Conservation (phyloP, 225 moss, liverwort and hornwort genomes). For the Asterella californica region DNA sequence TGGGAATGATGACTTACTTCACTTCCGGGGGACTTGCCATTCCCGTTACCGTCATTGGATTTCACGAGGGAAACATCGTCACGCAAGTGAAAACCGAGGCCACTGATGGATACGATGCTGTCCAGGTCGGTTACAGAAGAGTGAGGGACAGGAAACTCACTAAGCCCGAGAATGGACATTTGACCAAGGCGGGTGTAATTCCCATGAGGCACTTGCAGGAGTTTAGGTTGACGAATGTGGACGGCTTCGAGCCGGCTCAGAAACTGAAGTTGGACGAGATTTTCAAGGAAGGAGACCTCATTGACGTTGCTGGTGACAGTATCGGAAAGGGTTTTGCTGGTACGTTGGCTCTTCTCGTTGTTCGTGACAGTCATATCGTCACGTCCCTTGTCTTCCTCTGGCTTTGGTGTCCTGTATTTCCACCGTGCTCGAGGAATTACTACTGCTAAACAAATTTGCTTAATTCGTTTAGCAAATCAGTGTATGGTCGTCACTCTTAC, state of each 20-base stretch:
- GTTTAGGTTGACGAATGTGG: slow-evolving; percentile 52
- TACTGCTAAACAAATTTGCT: no score
- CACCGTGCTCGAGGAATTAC: no score
- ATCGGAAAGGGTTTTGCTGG: slow-evolving; percentile 83
- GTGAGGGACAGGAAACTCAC: slow-evolving; percentile 77
- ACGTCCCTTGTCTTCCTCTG: no score
- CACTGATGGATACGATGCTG: slow-evolving; percentile 68
- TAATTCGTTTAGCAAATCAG: no score
- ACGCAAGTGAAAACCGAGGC: slow-evolving; percentile 81
- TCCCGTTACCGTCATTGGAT: slow-evolving; percentile 78
- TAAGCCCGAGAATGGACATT: slow-evolving; percentile 74
- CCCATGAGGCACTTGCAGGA: slow-evolving; percentile 94
- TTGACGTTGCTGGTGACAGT: slow-evolving; percentile 72
- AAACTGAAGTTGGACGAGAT: slow-evolving; percentile 58
- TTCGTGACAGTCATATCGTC: no score
- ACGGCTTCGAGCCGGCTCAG: slow-evolving; percentile 63
- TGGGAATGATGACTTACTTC: slow-evolving; percentile 96
- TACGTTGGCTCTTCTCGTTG: no score
- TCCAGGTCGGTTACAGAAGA: slow-evolving; percentile 80
- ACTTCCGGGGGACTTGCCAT: slow-evolving; percentile 56
- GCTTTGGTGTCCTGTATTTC: no score
- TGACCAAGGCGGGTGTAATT: slow-evolving; percentile 61
- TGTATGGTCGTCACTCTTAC: no score
- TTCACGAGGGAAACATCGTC: slow-evolving; percentile 81
- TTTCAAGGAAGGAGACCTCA: slow-evolving; percentile 77